A percentile compares a stretch with the other conserved stretches of the same genome.
These are phyloP conservation scores for Henckelia pumila DNA, from an alignment of 257 asterid genomes.

Conservation along the genomic window DNA sequence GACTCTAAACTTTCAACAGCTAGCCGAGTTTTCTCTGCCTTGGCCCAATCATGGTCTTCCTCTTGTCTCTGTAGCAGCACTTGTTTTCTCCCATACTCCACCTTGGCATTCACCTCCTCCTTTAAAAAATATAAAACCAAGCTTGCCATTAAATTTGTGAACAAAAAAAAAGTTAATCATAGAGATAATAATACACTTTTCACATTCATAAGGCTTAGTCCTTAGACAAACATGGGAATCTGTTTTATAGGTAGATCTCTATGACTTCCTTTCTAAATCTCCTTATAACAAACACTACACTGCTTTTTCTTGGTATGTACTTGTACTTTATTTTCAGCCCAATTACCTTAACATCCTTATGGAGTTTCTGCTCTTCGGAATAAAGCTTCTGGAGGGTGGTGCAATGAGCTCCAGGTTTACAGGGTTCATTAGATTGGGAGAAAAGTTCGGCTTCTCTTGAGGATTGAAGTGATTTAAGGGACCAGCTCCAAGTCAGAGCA, in stretches of 20 bases:
- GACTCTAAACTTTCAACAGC: constrained; percentile 56
- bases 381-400: constrained; percentile 66
- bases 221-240: constrained; percentile 9
- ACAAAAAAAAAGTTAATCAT: background rate
- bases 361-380: constrained; percentile 67
- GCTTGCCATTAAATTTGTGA: background rate
- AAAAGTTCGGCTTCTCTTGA: constrained; percentile 37
- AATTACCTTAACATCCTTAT: constrained; percentile 74
- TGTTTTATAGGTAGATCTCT: background rate
- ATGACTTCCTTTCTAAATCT: background rate
- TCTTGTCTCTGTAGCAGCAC: constrained; percentile 57
- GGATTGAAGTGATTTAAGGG: constrained; percentile 58
- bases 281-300: background rate
- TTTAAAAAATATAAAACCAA: constrained; percentile 17
- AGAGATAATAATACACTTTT: background rate
- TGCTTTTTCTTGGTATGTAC: constrained; percentile 3
- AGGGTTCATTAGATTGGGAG: constrained; percentile 51
- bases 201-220: background rate
- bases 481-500: constrained; percentile 72
- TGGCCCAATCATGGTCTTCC: constrained; percentile 60
- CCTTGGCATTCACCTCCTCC: constrained; percentile 71
- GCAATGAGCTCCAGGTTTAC: constrained; percentile 84
- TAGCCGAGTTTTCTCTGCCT: constrained; percentile 57
- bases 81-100: constrained; percentile 57
- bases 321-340: constrained; percentile 10